Evolutionary conservation across 805 yeast genomes (phyloP).

Genomic region (Groenewaldozyma tartarivorans): DNA sequence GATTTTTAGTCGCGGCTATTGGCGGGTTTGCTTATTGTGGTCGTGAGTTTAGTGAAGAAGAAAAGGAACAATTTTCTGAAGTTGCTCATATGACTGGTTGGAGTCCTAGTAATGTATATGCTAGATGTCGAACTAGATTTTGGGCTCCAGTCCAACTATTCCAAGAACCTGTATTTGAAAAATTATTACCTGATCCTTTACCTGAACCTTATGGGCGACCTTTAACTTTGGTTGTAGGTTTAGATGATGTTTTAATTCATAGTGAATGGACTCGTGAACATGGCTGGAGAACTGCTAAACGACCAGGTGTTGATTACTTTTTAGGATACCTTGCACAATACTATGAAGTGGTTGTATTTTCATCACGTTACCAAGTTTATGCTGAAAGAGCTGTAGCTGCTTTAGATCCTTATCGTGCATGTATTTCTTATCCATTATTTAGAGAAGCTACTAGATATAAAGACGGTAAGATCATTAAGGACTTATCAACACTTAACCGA

Average conservation of each 20-base stretch:
- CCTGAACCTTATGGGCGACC: slow-evolving; percentile 89
- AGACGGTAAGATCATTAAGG: slow-evolving; percentile 86
- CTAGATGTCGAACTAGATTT: slow-evolving; percentile 62
- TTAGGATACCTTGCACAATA: slow-evolving; percentile 89
- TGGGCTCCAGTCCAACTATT: slow-evolving; percentile 70
- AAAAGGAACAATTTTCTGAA: slow-evolving; percentile 29
- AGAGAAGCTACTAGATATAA: slow-evolving; percentile 85
- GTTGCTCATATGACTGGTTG: slow-evolving; percentile 50
- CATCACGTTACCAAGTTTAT: slow-evolving; percentile 76
- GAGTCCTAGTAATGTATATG: slow-evolving; percentile 53
- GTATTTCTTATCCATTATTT: slow-evolving; percentile 74
- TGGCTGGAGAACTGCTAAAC: slow-evolving; percentile 98
- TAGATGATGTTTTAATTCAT: slow-evolving; percentile 86
- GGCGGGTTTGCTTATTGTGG: slow-evolving; percentile 57
- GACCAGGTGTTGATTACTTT: slow-evolving; percentile 97
- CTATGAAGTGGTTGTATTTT: slow-evolving; percentile 89
- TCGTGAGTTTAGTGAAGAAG: slow-evolving; percentile 81
- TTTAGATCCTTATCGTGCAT: slow-evolving; percentile 89
- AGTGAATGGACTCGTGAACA: slow-evolving; percentile 83
- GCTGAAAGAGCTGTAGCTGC: slow-evolving; percentile 77
- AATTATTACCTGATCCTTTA: slow-evolving; percentile 88
- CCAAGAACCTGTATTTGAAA: slow-evolving; percentile 89
- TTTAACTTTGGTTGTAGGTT: slow-evolving; percentile 73
- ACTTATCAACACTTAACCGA: slow-evolving; percentile 81
- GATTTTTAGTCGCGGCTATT: slow-evolving; percentile 33